A percentile compares a stretch with the other conserved stretches of the same genome.
phyloP scores from a whole-genome alignment of 2,329 filamentous ascomycete genomes.

The Camillea tinctor region DNA sequence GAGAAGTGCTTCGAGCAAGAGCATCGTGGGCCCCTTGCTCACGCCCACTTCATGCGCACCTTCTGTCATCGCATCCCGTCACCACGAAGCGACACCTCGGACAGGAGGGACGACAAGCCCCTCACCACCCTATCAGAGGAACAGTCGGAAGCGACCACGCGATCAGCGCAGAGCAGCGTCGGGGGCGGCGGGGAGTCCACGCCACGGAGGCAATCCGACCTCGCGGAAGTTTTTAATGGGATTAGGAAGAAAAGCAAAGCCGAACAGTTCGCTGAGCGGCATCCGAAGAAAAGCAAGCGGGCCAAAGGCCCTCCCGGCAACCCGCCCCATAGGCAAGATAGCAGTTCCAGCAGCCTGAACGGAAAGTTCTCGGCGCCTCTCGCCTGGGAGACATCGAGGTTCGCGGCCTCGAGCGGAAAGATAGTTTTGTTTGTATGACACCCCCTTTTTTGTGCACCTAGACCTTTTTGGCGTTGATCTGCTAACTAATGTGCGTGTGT shows the following conservation, averaged over 20 bases:
- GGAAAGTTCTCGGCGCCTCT: slow-evolving; percentile 18
- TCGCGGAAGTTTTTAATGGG: slow-evolving; percentile 23
- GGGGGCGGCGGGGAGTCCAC: slow-evolving; percentile 13
- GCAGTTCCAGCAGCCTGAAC: slow-evolving; percentile 16
- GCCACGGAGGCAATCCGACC: slow-evolving; percentile 20
- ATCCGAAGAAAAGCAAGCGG: slow-evolving; percentile 34
- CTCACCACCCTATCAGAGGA: slow-evolving; percentile 31
- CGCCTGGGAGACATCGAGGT: slow-evolving; percentile 30
- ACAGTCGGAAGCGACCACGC: slow-evolving; percentile 22
- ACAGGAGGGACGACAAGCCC: slow-evolving; percentile 32
- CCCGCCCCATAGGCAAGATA: slow-evolving; percentile 34
- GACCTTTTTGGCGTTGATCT: not conserved
- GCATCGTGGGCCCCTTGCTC: slow-evolving; percentile 55
- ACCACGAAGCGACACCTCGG: slow-evolving; percentile 30
- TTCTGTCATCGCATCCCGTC: slow-evolving; percentile 50
- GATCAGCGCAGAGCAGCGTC: slow-evolving; percentile 14
- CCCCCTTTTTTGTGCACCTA: not conserved
- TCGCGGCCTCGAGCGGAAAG: slow-evolving; percentile 33
- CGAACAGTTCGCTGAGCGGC: slow-evolving; percentile 36
- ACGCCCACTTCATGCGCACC: slow-evolving; percentile 63
- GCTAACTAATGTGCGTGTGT: slow-evolving; percentile 26
- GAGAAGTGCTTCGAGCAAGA: slow-evolving; percentile 62
- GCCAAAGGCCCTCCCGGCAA: slow-evolving; percentile 37
- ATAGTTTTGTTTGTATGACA: slow-evolving; percentile 37
- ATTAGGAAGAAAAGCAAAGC: slow-evolving; percentile 37